Conservation (phyloP, 495 filamentous ascomycete species). For the Xylaria cubensis region DNA sequence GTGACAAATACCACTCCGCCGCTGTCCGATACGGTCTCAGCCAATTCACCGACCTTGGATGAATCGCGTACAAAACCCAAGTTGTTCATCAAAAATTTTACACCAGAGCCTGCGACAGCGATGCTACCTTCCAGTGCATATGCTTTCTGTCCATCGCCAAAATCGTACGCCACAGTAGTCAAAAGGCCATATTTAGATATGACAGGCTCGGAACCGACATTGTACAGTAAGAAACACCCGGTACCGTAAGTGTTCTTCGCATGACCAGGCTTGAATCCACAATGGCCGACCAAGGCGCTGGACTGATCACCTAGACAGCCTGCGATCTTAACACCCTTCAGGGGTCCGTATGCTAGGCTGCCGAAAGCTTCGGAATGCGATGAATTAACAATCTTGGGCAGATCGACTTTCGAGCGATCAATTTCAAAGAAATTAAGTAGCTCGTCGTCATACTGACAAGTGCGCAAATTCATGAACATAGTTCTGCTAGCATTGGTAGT, state of each 20-base stretch:
- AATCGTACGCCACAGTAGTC: conserved; percentile 86
- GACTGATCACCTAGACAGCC: conserved; percentile 95
- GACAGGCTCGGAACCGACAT: conserved; percentile 88
- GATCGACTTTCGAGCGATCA: conserved; percentile 73
- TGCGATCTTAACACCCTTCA: conserved; percentile 80
- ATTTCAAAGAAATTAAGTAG: conserved; percentile 85
- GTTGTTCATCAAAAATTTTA: conserved; percentile 92
- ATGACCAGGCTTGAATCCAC: conserved; percentile 82
- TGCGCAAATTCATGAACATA: conserved; percentile 95
- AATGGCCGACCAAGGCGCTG: conserved; percentile 89
- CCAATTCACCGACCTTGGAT: conserved; percentile 81
- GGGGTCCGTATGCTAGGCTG: conserved; percentile 64
- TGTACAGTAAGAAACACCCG: conserved; percentile 94
- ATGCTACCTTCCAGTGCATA: conserved; percentile 95
- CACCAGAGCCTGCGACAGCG: conserved; percentile 86
- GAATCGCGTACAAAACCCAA: conserved; percentile 81
- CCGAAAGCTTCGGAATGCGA: conserved; percentile 82
- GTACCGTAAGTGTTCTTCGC: conserved; percentile 98
- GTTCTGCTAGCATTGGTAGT: conserved; percentile 91
- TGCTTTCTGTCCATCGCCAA: conserved; percentile 73
- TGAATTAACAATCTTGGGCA: conserved; percentile 88
- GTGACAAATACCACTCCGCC: conserved; percentile 95
- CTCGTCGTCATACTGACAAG: conserved; percentile 81
- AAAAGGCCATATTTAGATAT: conserved; percentile 89
- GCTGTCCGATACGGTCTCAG: conserved; percentile 82